A percentile compares a stretch with the other conserved stretches of the same genome.
These are phyloP conservation scores for Talaromyces atroroseus DNA, from an alignment of 2,329 filamentous ascomycete species.

Conservation along the genomic window DNA sequence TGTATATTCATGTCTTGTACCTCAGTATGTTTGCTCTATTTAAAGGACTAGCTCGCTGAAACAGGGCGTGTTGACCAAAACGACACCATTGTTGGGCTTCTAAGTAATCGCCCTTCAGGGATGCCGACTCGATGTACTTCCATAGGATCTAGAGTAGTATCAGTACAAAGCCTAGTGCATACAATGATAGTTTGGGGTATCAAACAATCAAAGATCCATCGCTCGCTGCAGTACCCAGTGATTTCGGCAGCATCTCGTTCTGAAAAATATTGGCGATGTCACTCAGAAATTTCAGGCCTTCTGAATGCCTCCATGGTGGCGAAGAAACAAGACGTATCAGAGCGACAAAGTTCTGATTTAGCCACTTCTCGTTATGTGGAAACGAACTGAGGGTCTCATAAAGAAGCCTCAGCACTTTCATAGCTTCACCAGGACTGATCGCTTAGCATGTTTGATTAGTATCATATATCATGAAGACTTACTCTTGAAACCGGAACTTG, in stretches of 20 bases:
- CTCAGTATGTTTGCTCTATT: slow-evolving; percentile 66
- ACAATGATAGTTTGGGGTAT: background rate
- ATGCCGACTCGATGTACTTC: slow-evolving; percentile 65
- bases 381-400: slow-evolving; percentile 53
- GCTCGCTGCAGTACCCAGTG: slow-evolving; percentile 56
- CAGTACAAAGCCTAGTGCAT: background rate
- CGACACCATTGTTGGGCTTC: slow-evolving; percentile 65
- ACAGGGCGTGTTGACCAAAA: slow-evolving; percentile 61
- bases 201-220: slow-evolving; percentile 42
- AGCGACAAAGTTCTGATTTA: slow-evolving; percentile 64
- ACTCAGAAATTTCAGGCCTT: slow-evolving; percentile 28
- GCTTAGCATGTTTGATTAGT: background rate
- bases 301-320: slow-evolving; percentile 29
- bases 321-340: slow-evolving; percentile 61
- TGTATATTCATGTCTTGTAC: slow-evolving; percentile 32
- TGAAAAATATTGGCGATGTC: slow-evolving; percentile 27
- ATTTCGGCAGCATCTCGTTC: slow-evolving; percentile 38
- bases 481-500: slow-evolving; percentile 55
- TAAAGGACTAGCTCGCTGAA: slow-evolving; percentile 58
- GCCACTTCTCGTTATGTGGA: slow-evolving; percentile 51
- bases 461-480: slow-evolving; percentile 18
- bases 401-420: slow-evolving; percentile 57
- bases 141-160: slow-evolving; percentile 61
- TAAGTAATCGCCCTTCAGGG: slow-evolving; percentile 48
- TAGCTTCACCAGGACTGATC: slow-evolving; percentile 32